These are phyloP conservation scores for Yamadazyma sp. DNA, from an alignment of 805 yeast species.

Conservation along the genomic window DNA sequence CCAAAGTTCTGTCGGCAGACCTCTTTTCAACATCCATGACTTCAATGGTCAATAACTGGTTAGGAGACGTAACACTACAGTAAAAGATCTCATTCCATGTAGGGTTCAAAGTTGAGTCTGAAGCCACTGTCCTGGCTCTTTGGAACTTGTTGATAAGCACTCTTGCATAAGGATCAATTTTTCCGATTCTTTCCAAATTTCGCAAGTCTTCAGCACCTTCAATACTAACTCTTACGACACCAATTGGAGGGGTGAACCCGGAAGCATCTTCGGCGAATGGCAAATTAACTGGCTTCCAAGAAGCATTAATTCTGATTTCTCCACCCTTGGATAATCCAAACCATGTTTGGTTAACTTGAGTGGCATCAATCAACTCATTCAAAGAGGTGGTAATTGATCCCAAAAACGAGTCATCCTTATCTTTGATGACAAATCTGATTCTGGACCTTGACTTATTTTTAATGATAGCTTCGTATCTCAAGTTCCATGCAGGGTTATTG, in stretches of 20 bases:
- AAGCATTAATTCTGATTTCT: constrained; percentile 63
- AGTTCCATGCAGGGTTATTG: constrained; percentile 67
- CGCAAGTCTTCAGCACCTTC: constrained; percentile 71
- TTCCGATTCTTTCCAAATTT: constrained; percentile 86
- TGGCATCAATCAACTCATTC: constrained; percentile 70
- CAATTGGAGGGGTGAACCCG: constrained; percentile 93
- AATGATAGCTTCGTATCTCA: constrained; percentile 63
- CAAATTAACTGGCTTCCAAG: constrained; percentile 83
- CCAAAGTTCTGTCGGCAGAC: constrained; percentile 84
- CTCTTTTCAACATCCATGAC: constrained; percentile 86
- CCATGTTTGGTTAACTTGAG: constrained; percentile 78
- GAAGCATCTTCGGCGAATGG: constrained; percentile 53
- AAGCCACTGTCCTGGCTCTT: constrained; percentile 72
- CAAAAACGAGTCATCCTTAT: constrained; percentile 53
- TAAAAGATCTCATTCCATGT: constrained; percentile 82
- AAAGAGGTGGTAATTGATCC: constrained; percentile 60
- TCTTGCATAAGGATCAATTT: constrained; percentile 88
- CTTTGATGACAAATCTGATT: constrained; percentile 62
- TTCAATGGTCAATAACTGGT: constrained; percentile 80
- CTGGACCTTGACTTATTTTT: constrained; percentile 70
- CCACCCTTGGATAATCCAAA: constrained; percentile 74
- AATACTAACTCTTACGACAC: constrained; percentile 76
- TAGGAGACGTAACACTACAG: constrained; percentile 77
- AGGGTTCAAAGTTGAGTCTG: constrained; percentile 70
- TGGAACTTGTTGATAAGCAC: constrained; percentile 74